Evolutionary conservation across 306 rosid genomes (phyloP).

Genomic region (Prunus davidiana): DNA sequence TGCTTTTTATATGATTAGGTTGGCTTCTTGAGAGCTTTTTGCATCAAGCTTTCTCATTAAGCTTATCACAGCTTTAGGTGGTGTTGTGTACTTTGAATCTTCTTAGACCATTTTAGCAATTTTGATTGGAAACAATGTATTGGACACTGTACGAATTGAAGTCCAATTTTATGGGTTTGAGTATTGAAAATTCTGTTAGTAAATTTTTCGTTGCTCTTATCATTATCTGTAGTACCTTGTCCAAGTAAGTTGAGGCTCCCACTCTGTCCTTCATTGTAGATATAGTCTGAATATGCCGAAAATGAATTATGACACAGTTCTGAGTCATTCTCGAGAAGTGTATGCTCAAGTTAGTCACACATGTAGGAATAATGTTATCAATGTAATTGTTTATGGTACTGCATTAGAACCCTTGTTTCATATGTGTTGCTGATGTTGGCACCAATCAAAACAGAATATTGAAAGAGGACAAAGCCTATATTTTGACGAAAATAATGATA

Average conservation of each 20-base stretch:
- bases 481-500: neutral
- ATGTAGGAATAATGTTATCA: neutral
- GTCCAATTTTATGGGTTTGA: neutral
- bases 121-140: neutral
- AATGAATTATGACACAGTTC: neutral
- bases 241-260: neutral
- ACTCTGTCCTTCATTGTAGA: neutral
- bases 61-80: neutral
- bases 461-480: neutral
- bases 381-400: neutral
- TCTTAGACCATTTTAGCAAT: neutral
- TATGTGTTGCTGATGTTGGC: neutral
- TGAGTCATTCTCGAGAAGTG: neutral
- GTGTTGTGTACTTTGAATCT: neutral
- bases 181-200: neutral
- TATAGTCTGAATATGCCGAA: neutral
- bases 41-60: neutral
- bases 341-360: neutral
- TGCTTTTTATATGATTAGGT: neutral
- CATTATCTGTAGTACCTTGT: neutral
- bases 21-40: conserved; percentile 2
- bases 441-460: too few relatives aligned
- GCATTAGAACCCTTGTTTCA: neutral
- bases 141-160: neutral
- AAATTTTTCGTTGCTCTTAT: neutral